Base-by-base conservation (phyloP, 2,329 filamentous ascomycete species). In the Fonsecaea multimorphosa region DNA sequence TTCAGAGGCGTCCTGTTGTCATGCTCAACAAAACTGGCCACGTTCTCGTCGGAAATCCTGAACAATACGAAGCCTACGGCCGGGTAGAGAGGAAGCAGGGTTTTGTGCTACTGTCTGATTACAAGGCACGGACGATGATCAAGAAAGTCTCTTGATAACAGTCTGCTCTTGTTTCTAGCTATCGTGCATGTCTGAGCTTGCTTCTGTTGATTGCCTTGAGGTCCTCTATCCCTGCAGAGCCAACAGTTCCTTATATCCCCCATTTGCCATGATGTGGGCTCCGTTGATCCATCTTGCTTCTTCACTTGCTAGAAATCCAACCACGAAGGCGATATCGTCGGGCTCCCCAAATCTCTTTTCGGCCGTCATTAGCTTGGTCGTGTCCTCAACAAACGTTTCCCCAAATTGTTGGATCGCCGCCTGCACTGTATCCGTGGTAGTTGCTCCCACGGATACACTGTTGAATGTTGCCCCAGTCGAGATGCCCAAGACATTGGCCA, bases 281-380 rank as follows among this genome's bases (percentile, higher is more conserved):
- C 82, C 83, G 69, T 83, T 84, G 5, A 84, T 75, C 82, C 82
- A 84, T 14, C 79, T 76, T 0, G 81, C 77, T 52, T 77, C 72
- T 53, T 79, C 78, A 68, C 82, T 78, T 49, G 78, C 81, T 29
- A 84, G 64, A 64, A 83, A 81, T 0, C 73, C 79, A 1, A 84
- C 82, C 7, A 78, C 79, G 66, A 73, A 82, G 0, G 82, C 82
- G 66, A 84, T 78, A 69, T 85, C 83, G 24, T 79, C 76, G 2
- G 79, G 76, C 66, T 77, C 74, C 0, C 74, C 82, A 75, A 84
- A 73, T 40, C 82, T 73, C 11, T 56, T 64, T 53, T 61, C 64
- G 27, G 34, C 14, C 55, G 61, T 64, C 34, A 73, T 67, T 3
- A 73, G 81, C 3, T 78, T 80, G 0, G 82, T 81, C 14, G 79